Evolutionary conservation across 768 basidiomycete species (phyloP).

Genomic region (Trametopsis cervina): DNA sequence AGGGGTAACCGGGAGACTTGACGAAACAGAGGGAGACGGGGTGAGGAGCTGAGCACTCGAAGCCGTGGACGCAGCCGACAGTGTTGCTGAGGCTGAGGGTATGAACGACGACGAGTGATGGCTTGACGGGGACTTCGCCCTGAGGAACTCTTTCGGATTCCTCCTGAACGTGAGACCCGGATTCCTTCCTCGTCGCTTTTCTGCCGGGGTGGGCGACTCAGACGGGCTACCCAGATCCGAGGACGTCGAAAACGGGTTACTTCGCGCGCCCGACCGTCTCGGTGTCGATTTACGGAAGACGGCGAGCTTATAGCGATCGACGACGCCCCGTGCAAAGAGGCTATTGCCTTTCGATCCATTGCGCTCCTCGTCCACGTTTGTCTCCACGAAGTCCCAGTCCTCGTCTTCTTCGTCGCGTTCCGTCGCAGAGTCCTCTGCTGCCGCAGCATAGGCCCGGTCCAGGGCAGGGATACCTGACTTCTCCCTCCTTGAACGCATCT

Average conservation of each 20-base stretch:
- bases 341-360: constrained; percentile 77
- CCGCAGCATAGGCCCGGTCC: constrained; percentile 59
- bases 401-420: constrained; percentile 64
- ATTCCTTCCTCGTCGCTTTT: constrained; percentile 61
- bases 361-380: constrained; percentile 59
- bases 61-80: constrained; percentile 34
- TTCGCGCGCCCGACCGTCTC: constrained; percentile 32
- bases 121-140: constrained; percentile 57
- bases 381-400: constrained; percentile 89
- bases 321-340: constrained; percentile 86
- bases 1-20: constrained; percentile 41
- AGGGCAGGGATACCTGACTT: constrained; percentile 80
- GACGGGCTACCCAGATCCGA: constrained; percentile 43
- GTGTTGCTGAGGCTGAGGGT: constrained; percentile 40
- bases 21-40: constrained; percentile 53
- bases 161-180: constrained; percentile 68
- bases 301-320: constrained; percentile 78
- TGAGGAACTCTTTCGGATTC: constrained; percentile 64
- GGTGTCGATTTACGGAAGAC: constrained; percentile 83
- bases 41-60: constrained; percentile 49
- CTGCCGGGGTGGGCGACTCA: constrained; percentile 34
- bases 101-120: constrained; percentile 35
- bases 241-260: constrained; percentile 54
- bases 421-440: constrained; percentile 35
- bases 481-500: constrained; percentile 50